Percentiles rank a stretch among this genome's conserved stretches.
phyloP scores from a whole-genome alignment of 1,284 basidiomycete genomes.

The Trichosporon sp. region DNA sequence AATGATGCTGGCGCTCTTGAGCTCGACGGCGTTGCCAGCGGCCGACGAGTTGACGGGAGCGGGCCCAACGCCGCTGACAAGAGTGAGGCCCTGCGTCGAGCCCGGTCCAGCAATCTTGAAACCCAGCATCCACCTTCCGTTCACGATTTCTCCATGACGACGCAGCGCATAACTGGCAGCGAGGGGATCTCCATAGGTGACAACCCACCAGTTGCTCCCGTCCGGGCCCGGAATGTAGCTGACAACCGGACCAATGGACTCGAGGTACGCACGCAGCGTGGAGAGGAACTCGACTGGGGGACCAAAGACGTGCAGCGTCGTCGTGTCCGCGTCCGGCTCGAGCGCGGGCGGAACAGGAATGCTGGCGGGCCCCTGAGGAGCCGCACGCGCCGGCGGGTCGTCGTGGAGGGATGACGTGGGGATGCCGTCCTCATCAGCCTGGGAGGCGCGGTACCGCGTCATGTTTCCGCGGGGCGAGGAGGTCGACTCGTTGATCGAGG shows the following conservation, averaged over 20 bases:
- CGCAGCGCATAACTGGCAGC: slow-evolving; percentile 45
- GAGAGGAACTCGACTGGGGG: slow-evolving; percentile 44
- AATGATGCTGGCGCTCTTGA: slow-evolving; percentile 37
- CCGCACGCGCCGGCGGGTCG: slow-evolving; percentile 23
- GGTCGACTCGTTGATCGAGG: slow-evolving; percentile 34
- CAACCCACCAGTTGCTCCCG: slow-evolving; percentile 49
- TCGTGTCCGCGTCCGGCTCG: slow-evolving; percentile 38
- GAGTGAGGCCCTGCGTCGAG: slow-evolving; percentile 37
- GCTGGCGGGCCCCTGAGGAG: slow-evolving; percentile 20
- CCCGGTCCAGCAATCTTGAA: slow-evolving; percentile 45
- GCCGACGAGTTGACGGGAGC: slow-evolving; percentile 6
- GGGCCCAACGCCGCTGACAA: slow-evolving; percentile 30
- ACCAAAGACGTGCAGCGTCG: slow-evolving; percentile 50
- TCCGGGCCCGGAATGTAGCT: slow-evolving; percentile 47
- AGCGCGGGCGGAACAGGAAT: slow-evolving; percentile 43
- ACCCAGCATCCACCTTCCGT: slow-evolving; percentile 49
- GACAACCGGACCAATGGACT: slow-evolving; percentile 41
- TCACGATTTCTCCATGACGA: slow-evolving; percentile 51
- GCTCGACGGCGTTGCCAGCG: slow-evolving; percentile 38
- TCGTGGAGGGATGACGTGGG: slow-evolving; percentile 38
- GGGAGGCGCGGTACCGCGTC: slow-evolving; percentile 20
- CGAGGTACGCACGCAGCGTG: slow-evolving; percentile 42
- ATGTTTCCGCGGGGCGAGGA: slow-evolving; percentile 29
- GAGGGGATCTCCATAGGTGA: slow-evolving; percentile 41
- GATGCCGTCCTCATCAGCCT: slow-evolving; percentile 34